Conservation (phyloP, 2,329 filamentous ascomycete genomes). For the Fulvia fulva region DNA sequence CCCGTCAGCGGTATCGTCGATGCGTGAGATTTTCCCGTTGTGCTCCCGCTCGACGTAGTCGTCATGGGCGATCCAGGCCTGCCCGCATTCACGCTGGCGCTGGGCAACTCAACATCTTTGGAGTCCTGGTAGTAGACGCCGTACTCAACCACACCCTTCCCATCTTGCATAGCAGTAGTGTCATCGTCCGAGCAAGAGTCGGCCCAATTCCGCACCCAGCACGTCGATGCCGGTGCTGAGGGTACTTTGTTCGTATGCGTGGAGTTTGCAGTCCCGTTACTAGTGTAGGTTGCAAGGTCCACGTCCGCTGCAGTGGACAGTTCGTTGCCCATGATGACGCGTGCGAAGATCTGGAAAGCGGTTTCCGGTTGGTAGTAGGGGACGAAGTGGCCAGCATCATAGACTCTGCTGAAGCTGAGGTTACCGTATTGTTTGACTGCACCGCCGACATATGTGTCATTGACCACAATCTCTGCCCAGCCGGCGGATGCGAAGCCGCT, state of each 20-base stretch:
- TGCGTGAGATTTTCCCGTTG: conserved; percentile 4
- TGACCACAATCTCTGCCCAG: conserved; percentile 68
- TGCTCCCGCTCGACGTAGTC: conserved; percentile 12
- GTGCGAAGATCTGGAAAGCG: conserved; percentile 50
- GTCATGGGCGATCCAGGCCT: conserved; percentile 32
- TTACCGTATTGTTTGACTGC: conserved; percentile 74
- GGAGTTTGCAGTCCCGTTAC: conserved; percentile 55
- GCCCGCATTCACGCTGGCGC: conserved; percentile 30
- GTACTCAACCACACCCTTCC: conserved; percentile 56
- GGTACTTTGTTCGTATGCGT: conserved; percentile 52
- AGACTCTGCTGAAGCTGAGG: conserved; percentile 49
- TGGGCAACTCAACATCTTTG: conserved; percentile 37
- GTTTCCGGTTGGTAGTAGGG: conserved; percentile 52
- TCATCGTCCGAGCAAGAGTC: conserved; percentile 53
- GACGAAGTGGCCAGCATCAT: conserved; percentile 51
- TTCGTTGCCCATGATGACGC: conserved; percentile 49
- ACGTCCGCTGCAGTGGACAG: conserved; percentile 49
- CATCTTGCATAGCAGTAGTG: conserved; percentile 44
- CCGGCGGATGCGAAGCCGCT: conserved; percentile 61
- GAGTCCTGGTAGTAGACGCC: conserved; percentile 51
- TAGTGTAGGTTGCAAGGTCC: conserved; percentile 40
- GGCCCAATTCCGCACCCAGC: conserved; percentile 55
- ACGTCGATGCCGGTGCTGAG: conserved; percentile 47
- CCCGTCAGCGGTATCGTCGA: conserved; percentile 30
- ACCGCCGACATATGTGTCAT: conserved; percentile 65